Evolutionary conservation across 352 stramenopile species (phyloP).

Genomic region (Phytophthora foliorum): DNA sequence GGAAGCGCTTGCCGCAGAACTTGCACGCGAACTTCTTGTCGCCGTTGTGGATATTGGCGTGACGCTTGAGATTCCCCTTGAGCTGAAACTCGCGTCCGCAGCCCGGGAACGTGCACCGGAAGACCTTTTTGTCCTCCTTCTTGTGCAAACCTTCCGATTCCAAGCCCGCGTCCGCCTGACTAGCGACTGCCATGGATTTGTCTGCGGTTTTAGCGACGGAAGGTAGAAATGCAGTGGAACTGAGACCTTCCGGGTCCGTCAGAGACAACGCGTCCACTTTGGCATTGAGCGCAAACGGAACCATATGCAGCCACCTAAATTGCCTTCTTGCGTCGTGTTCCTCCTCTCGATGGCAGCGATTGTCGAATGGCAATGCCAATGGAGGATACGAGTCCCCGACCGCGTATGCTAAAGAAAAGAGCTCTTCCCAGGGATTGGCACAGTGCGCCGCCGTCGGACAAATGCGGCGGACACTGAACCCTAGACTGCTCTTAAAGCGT

Average conservation of each 20-base stretch:
- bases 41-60: conserved; percentile 68
- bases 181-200: background rate
- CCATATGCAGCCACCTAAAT: conserved; percentile 24
- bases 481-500: conserved; percentile 4
- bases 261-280: conserved; percentile 35
- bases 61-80: conserved; percentile 74
- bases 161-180: background rate
- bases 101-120: conserved; percentile 60
- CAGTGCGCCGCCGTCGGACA: conserved; percentile 26
- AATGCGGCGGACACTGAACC: conserved; percentile 13
- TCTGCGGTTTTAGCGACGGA: background rate
- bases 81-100: conserved; percentile 69
- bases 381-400: conserved; percentile 16
- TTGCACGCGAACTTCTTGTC: conserved; percentile 71
- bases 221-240: conserved; percentile 3
- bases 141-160: background rate
- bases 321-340: no score
- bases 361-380: conserved; percentile 14
- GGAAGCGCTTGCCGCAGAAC: conserved; percentile 67
- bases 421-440: conserved; percentile 24
- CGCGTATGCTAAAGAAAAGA: conserved; percentile 22
- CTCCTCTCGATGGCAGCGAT: conserved; percentile 6
- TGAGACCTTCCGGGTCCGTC: conserved; percentile 9
- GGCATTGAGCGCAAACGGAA: conserved; percentile 26
- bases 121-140: conserved; percentile 37